A percentile compares a stretch with the other conserved stretches of the same genome.
phyloP scores from a whole-genome alignment of 2,329 filamentous ascomycete genomes.

The Cordyceps cicadae region DNA sequence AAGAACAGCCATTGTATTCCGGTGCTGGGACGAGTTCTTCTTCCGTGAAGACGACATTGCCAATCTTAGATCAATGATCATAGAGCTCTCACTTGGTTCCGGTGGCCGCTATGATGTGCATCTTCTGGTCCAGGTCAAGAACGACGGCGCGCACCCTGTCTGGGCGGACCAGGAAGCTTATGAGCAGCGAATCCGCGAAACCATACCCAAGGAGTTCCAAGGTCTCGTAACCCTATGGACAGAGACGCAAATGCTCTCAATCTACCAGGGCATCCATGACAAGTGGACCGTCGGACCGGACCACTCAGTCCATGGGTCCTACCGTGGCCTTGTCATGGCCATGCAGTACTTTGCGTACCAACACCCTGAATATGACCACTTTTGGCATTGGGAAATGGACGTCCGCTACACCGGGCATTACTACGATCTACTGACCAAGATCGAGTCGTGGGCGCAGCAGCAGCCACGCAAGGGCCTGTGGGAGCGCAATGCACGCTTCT shows the following conservation, averaged over 20 bases:
- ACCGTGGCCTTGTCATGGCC: conserved; percentile 87
- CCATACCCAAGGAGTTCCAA: conserved; percentile 75
- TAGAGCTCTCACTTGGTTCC: conserved; percentile 70
- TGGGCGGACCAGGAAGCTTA: conserved; percentile 69
- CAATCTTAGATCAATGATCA: conserved; percentile 75
- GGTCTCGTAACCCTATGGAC: conserved; percentile 90
- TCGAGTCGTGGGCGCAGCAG: conserved; percentile 58
- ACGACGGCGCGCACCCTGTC: conserved; percentile 64
- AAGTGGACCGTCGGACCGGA: conserved; percentile 57
- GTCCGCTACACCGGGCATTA: conserved; percentile 84
- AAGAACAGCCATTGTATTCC: conserved; percentile 71
- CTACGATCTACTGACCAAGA: conserved; percentile 63
- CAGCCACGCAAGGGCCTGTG: conserved; percentile 75
- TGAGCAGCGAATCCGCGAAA: conserved; percentile 56
- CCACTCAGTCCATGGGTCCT: conserved; percentile 81
- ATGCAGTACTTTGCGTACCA: conserved; percentile 86
- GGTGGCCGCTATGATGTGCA: conserved; percentile 84
- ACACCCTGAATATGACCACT: conserved; percentile 83
- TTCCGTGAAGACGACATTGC: conserved; percentile 76
- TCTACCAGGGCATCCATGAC: conserved; percentile 83
- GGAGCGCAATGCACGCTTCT: conserved; percentile 73
- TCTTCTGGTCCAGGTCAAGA: conserved; percentile 75
- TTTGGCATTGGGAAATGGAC: conserved; percentile 97
- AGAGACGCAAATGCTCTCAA: conserved; percentile 80
- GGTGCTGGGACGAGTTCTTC: conserved; percentile 71